Conservation (phyloP, 1,284 basidiomycete genomes). For the Coniferiporia sulphurascens region DNA sequence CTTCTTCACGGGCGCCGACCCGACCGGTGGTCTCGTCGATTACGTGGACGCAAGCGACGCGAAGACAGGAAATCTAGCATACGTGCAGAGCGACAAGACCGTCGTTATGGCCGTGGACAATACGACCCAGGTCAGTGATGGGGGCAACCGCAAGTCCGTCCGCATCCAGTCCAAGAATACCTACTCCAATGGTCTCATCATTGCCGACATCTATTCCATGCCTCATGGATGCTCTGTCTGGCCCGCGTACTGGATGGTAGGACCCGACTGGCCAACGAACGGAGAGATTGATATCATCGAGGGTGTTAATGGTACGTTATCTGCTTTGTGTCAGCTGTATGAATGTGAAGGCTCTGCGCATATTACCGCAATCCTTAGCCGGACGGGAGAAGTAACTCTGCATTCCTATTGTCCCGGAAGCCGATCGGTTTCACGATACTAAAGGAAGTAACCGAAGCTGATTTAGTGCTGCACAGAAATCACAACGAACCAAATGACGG, state of each 20-base stretch:
- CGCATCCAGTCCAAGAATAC: conserved; percentile 65
- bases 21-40: conserved; percentile 60
- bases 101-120: conserved; percentile 63
- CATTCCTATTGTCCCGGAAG: neutral
- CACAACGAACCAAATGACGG: conserved; percentile 60
- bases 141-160: conserved; percentile 62
- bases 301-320: conserved; percentile 48
- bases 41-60: conserved; percentile 48
- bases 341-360: neutral
- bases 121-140: conserved; percentile 42
- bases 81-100: conserved; percentile 48
- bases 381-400: no score
- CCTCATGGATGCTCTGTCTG: conserved; percentile 78
- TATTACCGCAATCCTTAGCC: no score
- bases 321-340: neutral
- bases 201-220: conserved; percentile 74
- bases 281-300: conserved; percentile 77
- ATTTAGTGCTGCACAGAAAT: conserved; percentile 21
- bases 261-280: conserved; percentile 65
- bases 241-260: conserved; percentile 67
- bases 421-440: neutral
- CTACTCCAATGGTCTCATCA: conserved; percentile 68
- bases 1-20: conserved; percentile 58
- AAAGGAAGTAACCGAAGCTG: neutral
- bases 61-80: conserved; percentile 47